These are phyloP conservation scores for Talaromyces verruculosus DNA, from an alignment of 2,329 filamentous ascomycete species.

Conservation along the genomic window DNA sequence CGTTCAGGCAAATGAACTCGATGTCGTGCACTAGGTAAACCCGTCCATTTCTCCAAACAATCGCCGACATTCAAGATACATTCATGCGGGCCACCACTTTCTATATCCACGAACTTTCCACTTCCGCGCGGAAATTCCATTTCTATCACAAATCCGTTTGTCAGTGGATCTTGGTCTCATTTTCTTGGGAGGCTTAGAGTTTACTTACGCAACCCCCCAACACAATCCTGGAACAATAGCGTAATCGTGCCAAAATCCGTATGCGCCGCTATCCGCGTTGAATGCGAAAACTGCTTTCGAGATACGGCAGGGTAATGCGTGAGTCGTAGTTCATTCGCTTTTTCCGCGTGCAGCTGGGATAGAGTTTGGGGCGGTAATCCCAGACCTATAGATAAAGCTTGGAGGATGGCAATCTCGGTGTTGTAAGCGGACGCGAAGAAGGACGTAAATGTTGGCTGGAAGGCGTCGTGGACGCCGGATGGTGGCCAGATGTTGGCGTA, in stretches of 20 bases:
- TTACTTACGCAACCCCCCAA: slow-evolving; percentile 50
- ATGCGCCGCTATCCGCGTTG: slow-evolving; percentile 50
- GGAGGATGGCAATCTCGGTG: background rate
- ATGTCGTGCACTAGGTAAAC: slow-evolving; percentile 11
- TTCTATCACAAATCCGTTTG: background rate
- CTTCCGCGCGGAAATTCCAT: slow-evolving; percentile 6
- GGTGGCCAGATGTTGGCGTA: slow-evolving; percentile 16
- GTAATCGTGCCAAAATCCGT: slow-evolving; percentile 57
- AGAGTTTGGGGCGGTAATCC: slow-evolving; percentile 66
- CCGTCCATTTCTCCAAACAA: slow-evolving; percentile 16
- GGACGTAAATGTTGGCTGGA: slow-evolving; percentile 7
- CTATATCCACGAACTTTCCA: slow-evolving; percentile 2
- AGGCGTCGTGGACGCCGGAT: background rate
- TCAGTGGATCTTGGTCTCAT: too few relatives aligned
- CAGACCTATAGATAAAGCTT: slow-evolving; percentile 42
- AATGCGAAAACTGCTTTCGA: background rate
- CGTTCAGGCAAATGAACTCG: slow-evolving; percentile 11
- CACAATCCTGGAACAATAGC: slow-evolving; percentile 52
- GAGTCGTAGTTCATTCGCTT: slow-evolving; percentile 56
- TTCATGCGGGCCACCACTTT: slow-evolving; percentile 6
- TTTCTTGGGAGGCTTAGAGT: too few relatives aligned
- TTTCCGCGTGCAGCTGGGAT: slow-evolving; percentile 58
- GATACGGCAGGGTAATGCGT: slow-evolving; percentile 69
- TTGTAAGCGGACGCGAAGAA: slow-evolving; percentile 9
- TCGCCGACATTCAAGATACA: slow-evolving; percentile 14